Base-by-base conservation (phyloP, 495 filamentous ascomycete genomes). In the Aspergillus haitiensis region DNA sequence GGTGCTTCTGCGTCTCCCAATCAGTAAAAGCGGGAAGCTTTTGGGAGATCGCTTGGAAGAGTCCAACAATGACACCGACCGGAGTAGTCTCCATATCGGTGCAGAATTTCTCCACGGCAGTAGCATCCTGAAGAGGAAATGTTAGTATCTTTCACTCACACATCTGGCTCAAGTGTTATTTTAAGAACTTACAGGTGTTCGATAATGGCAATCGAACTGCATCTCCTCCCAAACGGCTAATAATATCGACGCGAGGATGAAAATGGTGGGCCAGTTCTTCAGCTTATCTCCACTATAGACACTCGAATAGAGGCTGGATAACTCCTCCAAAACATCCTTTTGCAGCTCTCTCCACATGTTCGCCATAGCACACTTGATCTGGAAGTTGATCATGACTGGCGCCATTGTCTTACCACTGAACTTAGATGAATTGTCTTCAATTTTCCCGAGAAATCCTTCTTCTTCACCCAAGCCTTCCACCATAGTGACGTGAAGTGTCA, bases 321-420 rank as follows among this genome's bases (percentile, higher is more conserved):
- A 84, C 78, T 97, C 92, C 75, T 95, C 92, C 11, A 97, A 78
- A 46, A 96, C 88, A 61, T 97, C 92, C 77, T 95, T 95, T 72
- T 95, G 91, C 45, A 97, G 78, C 72, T 95, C 92, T 60, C 92
- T 91, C 92, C 92, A 97, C 89, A 96, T 92, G 66, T 91, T 89
- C 34, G 91, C 92, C 80, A 97, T 86, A 49, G 92, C 92, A 69
- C 86, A 90, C 81, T 97, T 97, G 75, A 97, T 88, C 77, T 96
- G 90, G 84, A 97, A 96, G 79, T 96, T 96, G 84, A 97, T 93
- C 92, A 96, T 94, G 62, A 96, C 91, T 3, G 92, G 92, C 13
- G 92, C 92, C 63, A 94, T 83, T 31, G 85, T 92, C 81, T 93
- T 92, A 69, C 92, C 92, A 58, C 78, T 82, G 81, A 87, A 96